Evolutionary conservation across 1,284 basidiomycete genomes (phyloP), one percentile per base, ranked within the genome.

Genomic region (Heliocybe sulcata): DNA sequence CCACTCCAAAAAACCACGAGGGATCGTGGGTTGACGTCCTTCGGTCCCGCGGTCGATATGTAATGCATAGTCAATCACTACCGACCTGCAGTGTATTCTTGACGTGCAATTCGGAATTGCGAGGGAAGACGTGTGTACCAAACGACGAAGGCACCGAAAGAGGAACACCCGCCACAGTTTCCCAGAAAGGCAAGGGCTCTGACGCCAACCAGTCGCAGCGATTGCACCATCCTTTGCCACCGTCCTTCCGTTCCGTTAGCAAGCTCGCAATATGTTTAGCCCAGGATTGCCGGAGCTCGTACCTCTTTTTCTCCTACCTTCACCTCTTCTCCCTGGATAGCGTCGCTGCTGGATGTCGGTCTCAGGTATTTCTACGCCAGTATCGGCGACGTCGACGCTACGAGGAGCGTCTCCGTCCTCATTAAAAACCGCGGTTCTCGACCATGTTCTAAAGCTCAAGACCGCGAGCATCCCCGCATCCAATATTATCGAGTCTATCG

Each of bases 401-500:
- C 27, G 19, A 19, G 26, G 19, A 4, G 65, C 66, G 16, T 63
- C 67, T n/a, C 52, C 65, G 22, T 67, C 69, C 2, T 64, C 67
- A n/a, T 57, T 58, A 26, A 58, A 67, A 51, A 63, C 65, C 54
- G 59, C 59, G 12, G 50, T 59, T 51, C 20, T 60, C 49, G 59
- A 60, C 52, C 56, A 60, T 16, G 42, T 60, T 22, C 53, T 58
- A 45, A 61, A 64, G 19, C 56, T 54, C 51, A 65, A 71, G 56
- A 76, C 72, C 58, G 61, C 60, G 22, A 55, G 56, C 8, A 45
- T 65, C 55, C 74, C 71, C 16, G 81, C 87, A 35, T 87, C 85
- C 12, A 76, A 79, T 26, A 66, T 83, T 56, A 72, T 92, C 52
- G 89, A 92, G 69, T 80, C 77, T 58, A 69, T 90, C 51, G 74